These are phyloP conservation scores for Fusarium sp. DNA, from an alignment of 2,329 filamentous ascomycete genomes.

Conservation along the genomic window DNA sequence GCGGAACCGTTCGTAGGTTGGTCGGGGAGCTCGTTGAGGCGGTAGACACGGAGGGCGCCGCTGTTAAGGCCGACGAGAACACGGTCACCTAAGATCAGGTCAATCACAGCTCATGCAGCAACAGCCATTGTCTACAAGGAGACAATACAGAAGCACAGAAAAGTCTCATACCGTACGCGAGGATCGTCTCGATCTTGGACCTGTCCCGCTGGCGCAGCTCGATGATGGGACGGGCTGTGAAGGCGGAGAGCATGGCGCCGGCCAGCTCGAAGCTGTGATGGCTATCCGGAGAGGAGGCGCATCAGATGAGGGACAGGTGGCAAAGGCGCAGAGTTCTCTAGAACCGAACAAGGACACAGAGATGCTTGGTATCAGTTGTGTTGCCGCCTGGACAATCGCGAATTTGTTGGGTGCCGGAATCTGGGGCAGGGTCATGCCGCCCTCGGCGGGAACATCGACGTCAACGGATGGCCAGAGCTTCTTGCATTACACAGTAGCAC, in stretches of 20 bases:
- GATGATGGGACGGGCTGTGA: conserved; percentile 94
- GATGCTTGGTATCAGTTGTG: conserved; percentile 8
- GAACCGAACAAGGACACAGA: neutral
- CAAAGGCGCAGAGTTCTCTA: neutral
- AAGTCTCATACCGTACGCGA: conserved; percentile 79
- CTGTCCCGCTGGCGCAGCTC: conserved; percentile 97
- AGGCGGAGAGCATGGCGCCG: conserved; percentile 90
- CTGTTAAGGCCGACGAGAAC: conserved; percentile 93
- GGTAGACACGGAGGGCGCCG: conserved; percentile 89
- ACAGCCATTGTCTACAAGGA: neutral
- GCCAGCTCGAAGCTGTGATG: conserved; percentile 55
- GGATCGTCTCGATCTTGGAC: conserved; percentile 94
- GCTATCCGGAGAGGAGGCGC: conserved; percentile 45
- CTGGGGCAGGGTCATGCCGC: conserved; percentile 31
- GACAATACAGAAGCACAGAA: neutral
- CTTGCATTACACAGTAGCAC: conserved; percentile 38
- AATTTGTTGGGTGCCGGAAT: conserved; percentile 23
- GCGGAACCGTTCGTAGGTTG: conserved; percentile 51
- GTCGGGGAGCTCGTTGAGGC: conserved; percentile 76
- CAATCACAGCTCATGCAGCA: neutral
- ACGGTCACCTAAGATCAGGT: conserved; percentile 74
- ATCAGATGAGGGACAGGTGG: conserved; percentile 41
- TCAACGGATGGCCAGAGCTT: conserved; percentile 47
- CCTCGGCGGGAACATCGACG: conserved; percentile 42
- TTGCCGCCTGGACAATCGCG: conserved; percentile 5